Conservation (phyloP, 192 early-diverging fungal genomes). For the Backusella sp. region DNA sequence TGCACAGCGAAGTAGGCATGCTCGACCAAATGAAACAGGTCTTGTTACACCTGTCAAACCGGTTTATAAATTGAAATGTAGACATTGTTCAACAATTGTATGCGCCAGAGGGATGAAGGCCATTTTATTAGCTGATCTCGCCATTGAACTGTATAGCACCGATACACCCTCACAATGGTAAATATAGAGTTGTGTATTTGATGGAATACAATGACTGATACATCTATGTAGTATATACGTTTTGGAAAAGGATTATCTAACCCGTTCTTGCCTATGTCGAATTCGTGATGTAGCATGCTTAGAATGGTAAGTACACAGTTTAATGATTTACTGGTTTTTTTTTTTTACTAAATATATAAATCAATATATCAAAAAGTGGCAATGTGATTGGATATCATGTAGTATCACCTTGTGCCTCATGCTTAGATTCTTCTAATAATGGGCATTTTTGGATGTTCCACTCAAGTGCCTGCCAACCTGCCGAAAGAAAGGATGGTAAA, state of each 20-base stretch:
- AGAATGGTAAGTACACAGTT: slow-evolving; percentile 53
- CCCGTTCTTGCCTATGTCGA: slow-evolving; percentile 71
- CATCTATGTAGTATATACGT: slow-evolving; percentile 57
- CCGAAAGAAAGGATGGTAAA: slow-evolving; percentile 27
- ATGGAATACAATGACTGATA: not conserved
- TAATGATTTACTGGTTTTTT: not conserved
- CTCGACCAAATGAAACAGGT: not conserved
- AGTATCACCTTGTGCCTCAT: slow-evolving; percentile 58
- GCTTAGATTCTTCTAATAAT: slow-evolving; percentile 58
- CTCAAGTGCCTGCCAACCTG: slow-evolving; percentile 34
- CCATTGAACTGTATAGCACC: slow-evolving; percentile 73
- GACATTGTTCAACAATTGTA: slow-evolving; percentile 57
- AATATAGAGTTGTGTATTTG: slow-evolving; percentile 7
- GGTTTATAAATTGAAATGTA: slow-evolving; percentile 68
- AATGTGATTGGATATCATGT: slow-evolving; percentile 79
- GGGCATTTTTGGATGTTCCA: slow-evolving; percentile 70
- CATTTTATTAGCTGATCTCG: slow-evolving; percentile 73
- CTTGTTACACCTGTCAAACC: slow-evolving; percentile 53
- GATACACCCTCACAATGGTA: slow-evolving; percentile 66
- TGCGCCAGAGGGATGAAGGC: slow-evolving; percentile 83
- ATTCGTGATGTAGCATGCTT: slow-evolving; percentile 81
- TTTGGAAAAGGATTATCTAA: slow-evolving; percentile 80
- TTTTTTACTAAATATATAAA: not conserved
- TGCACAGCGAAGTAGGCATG: not conserved
- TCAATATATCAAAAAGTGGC: slow-evolving; percentile 32